phyloP scores from a whole-genome alignment of 257 asterid species.

The Henckelia pumila region DNA sequence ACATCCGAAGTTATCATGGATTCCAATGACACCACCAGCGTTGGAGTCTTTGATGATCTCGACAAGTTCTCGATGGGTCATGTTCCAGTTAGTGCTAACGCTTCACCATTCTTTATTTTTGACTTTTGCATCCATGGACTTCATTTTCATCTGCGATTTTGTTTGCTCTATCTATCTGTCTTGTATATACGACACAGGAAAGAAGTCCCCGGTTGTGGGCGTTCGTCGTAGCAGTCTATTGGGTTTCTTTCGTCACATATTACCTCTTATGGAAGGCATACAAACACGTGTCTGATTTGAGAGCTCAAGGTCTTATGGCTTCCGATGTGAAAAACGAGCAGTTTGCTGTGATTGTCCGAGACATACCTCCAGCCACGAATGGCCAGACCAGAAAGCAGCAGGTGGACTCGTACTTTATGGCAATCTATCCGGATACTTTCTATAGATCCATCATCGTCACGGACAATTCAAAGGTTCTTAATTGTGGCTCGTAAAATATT shows the following conservation, averaged over 20 bases:
- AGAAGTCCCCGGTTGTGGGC: slow-evolving; percentile 72
- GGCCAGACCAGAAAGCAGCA: slow-evolving; percentile 83
- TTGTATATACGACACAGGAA: slow-evolving; percentile 40
- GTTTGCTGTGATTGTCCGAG: slow-evolving; percentile 77
- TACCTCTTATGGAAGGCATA: slow-evolving; percentile 82
- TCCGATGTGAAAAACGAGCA: slow-evolving; percentile 67
- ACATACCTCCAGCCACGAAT: slow-evolving; percentile 50
- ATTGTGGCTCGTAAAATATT: too few relatives aligned
- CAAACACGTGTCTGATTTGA: slow-evolving; percentile 52
- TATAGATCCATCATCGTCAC: slow-evolving; percentile 81
- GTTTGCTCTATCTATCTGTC: neutral
- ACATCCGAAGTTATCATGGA: slow-evolving; percentile 40
- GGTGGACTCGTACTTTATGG: slow-evolving; percentile 69
- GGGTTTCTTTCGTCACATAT: slow-evolving; percentile 69
- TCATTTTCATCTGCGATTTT: too few relatives aligned
- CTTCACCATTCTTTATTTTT: neutral
- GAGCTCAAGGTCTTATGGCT: slow-evolving; percentile 82
- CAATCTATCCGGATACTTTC: slow-evolving; percentile 79
- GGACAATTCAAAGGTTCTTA: slow-evolving; percentile 54
- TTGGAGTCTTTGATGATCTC: slow-evolving; percentile 64
- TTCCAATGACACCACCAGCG: slow-evolving; percentile 49
- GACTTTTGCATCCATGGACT: too few relatives aligned
- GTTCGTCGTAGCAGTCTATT: slow-evolving; percentile 48
- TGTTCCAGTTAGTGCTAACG: slow-evolving; percentile 47
- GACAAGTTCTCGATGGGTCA: slow-evolving; percentile 82